phyloP scores from a whole-genome alignment of 805 yeast genomes.

The Yamadazyma ubonensis region DNA sequence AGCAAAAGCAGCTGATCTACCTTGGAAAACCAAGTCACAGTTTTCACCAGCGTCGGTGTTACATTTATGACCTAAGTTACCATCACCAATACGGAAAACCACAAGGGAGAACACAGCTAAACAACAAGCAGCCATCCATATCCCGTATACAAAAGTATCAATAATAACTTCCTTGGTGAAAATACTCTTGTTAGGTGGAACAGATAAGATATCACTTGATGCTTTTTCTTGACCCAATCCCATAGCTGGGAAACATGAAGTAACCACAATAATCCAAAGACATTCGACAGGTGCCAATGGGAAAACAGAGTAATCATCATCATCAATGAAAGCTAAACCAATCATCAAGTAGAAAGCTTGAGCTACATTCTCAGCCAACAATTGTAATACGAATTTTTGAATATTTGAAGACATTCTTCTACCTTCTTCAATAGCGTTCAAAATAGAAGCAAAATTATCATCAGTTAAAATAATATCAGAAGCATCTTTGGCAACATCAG shows the following conservation, averaged over 20 bases:
- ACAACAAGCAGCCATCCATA: constrained; percentile 72
- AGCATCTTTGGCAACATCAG: constrained; percentile 97
- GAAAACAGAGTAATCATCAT: constrained; percentile 67
- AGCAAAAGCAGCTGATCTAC: constrained; percentile 76
- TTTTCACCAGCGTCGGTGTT: constrained; percentile 46
- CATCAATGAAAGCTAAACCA: constrained; percentile 70
- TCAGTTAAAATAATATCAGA: constrained; percentile 94
- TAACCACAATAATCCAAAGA: constrained; percentile 35
- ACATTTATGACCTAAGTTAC: constrained; percentile 64
- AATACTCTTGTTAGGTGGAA: constrained; percentile 62
- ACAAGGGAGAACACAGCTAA: constrained; percentile 62
- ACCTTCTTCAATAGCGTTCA: constrained; percentile 61
- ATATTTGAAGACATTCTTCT: constrained; percentile 34
- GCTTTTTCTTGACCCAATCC: constrained; percentile 56
- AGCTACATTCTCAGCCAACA: constrained; percentile 41
- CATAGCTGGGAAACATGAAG: constrained; percentile 39
- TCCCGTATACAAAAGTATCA: constrained; percentile 72
- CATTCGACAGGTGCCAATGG: constrained; percentile 56
- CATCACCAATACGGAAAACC: constrained; percentile 65
- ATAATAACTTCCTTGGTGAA: constrained; percentile 65
- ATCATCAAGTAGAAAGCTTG: constrained; percentile 65
- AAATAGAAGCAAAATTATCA: constrained; percentile 90
- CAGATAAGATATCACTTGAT: constrained; percentile 58
- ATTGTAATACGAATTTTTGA: constrained; percentile 34
- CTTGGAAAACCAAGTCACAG: constrained; percentile 67